Percentiles rank a stretch among this genome's conserved stretches.
Evolutionary conservation across 495 filamentous ascomycete genomes (phyloP).

Genomic region (Penicillium fimorum): DNA sequence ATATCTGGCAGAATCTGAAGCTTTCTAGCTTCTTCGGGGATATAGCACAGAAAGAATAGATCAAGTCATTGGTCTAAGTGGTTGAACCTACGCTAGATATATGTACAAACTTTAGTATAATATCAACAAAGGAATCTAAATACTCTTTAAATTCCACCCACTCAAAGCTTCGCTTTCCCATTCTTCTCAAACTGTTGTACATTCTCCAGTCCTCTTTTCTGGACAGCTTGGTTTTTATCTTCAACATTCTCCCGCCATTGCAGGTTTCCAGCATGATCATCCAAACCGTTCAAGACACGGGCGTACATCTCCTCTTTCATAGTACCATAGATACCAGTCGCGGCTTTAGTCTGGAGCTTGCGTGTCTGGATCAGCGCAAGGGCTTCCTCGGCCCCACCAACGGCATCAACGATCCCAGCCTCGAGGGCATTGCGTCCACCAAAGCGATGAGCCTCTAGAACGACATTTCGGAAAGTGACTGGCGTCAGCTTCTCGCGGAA

Average conservation of each 20-base stretch:
- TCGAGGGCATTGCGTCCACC: slow-evolving; percentile 56
- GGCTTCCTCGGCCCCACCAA: slow-evolving; percentile 62
- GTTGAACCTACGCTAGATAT: not conserved
- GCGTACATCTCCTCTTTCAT: slow-evolving; percentile 74
- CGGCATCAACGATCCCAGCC: slow-evolving; percentile 63
- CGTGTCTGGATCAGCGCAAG: slow-evolving; percentile 54
- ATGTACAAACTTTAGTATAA: slow-evolving; percentile 1
- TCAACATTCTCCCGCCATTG: slow-evolving; percentile 40
- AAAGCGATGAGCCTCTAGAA: slow-evolving; percentile 69
- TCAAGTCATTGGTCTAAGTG: not conserved
- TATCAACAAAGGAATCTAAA: not conserved
- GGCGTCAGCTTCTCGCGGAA: slow-evolving; percentile 65
- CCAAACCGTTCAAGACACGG: slow-evolving; percentile 55
- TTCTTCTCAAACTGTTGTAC: slow-evolving; percentile 46
- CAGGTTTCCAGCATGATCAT: slow-evolving; percentile 45
- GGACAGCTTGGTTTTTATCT: slow-evolving; percentile 28
- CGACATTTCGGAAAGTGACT: slow-evolving; percentile 56
- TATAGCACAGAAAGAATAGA: not conserved
- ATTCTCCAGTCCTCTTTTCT: slow-evolving; percentile 23
- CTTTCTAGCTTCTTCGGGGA: not conserved
- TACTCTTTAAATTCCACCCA: not conserved
- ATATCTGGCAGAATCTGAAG: too few relatives aligned
- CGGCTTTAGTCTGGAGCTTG: slow-evolving; percentile 56
- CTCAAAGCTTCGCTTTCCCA: slow-evolving; percentile 47
- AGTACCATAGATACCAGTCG: slow-evolving; percentile 61